Conservation (phyloP, 2,329 filamentous ascomycete genomes). For the Pseudocercospora fuligena region DNA sequence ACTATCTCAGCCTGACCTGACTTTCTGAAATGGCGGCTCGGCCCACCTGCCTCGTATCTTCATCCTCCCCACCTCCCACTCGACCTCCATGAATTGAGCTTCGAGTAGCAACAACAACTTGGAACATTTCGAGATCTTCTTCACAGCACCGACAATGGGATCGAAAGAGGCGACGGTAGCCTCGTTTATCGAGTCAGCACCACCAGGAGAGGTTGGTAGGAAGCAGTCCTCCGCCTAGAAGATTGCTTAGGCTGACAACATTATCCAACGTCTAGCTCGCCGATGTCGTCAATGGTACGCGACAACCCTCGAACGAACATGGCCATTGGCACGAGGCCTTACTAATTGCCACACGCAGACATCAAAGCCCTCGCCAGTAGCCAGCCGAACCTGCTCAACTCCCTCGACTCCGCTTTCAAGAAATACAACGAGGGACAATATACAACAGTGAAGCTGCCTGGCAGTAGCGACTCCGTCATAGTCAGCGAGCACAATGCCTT, state of each 20-base stretch:
- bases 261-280: constrained; percentile 65
- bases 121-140: not conserved
- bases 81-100: not conserved
- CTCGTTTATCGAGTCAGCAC: constrained; percentile 90
- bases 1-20: not conserved
- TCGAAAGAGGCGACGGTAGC: constrained; percentile 52
- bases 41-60: not conserved
- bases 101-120: not conserved
- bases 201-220: constrained; percentile 84
- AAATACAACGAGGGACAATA: constrained; percentile 98
- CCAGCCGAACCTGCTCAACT: constrained; percentile 66
- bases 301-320: constrained; percentile 7
- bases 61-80: not conserved
- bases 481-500: constrained; percentile 86
- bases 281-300: constrained; percentile 82
- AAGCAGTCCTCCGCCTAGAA: constrained; percentile 25
- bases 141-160: constrained; percentile 29
- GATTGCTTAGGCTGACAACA: constrained; percentile 36
- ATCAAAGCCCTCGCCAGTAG: constrained; percentile 84
- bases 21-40: not conserved
- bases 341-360: constrained; percentile 59
- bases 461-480: constrained; percentile 76
- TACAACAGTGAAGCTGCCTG: constrained; percentile 84
- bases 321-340: not conserved
- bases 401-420: constrained; percentile 81